Conservation (phyloP, 306 rosid genomes). For the Pueraria montana region DNA sequence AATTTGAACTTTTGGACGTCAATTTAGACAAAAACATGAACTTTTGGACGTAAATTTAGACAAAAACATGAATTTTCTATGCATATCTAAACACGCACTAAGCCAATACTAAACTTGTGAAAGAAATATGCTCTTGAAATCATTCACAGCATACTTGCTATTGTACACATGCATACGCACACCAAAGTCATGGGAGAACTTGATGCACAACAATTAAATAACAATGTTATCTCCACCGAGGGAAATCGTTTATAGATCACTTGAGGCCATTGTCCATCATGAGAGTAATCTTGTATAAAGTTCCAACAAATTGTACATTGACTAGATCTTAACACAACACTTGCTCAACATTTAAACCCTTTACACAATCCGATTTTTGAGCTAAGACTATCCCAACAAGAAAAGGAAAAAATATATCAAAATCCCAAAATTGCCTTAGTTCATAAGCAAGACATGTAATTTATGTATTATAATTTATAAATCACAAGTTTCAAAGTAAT, state of each 20-base stretch:
- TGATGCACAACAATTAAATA: background rate
- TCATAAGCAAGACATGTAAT: slow-evolving; percentile 26
- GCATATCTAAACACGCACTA: background rate
- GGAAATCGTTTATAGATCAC: background rate
- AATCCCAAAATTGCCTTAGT: slow-evolving; percentile 23
- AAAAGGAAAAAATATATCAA: background rate
- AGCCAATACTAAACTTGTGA: background rate
- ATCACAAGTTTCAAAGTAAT: slow-evolving; percentile 16
- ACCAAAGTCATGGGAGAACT: background rate
- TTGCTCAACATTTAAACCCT: background rate
- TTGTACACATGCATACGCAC: background rate
- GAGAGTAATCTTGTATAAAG: background rate
- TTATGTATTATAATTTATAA: slow-evolving; percentile 31
- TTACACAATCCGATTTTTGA: background rate
- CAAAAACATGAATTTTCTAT: no score
- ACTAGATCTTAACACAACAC: background rate
- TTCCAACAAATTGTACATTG: background rate
- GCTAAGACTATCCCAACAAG: background rate
- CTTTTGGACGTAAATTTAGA: no score
- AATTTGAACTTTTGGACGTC: background rate
- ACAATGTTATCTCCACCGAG: background rate
- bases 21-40: no score
- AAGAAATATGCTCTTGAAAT: background rate
- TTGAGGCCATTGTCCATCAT: background rate
- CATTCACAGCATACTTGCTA: background rate